phyloP scores from a whole-genome alignment of 1,139 yeast genomes.

The Blastobotrys illinoisensis region DNA sequence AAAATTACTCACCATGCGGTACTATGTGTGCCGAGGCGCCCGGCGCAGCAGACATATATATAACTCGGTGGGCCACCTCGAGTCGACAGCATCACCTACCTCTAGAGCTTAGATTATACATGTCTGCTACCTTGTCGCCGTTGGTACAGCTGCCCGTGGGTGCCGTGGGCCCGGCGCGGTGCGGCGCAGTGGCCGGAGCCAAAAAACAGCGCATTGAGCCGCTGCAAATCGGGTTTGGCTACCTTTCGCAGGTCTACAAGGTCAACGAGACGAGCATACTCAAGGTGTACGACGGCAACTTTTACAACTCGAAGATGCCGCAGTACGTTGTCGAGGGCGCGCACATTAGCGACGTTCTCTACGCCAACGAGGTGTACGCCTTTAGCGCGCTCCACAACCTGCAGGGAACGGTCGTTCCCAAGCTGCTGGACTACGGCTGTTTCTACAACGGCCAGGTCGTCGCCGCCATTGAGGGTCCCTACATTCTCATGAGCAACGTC shows the following conservation, averaged over 20 bases:
- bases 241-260: conserved; percentile 7
- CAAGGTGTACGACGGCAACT: conserved; percentile 9
- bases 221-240: conserved; percentile 5
- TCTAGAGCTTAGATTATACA: neutral
- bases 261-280: conserved; percentile 5
- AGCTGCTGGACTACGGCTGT: conserved; percentile 10
- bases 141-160: neutral
- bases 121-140: neutral
- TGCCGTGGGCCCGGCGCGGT: neutral
- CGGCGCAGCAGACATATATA: neutral
- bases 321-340: conserved; percentile 1
- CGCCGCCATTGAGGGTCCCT: conserved; percentile 10
- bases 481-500: conserved; percentile 7
- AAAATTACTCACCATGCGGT: neutral
- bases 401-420: conserved; percentile 6
- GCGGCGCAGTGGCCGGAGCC: neutral
- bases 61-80: neutral
- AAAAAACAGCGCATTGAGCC: neutral
- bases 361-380: conserved; percentile 10
- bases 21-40: neutral
- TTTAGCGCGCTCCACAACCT: conserved; percentile 4
- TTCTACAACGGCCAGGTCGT: conserved; percentile 6
- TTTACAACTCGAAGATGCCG: conserved; percentile 2
- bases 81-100: neutral
- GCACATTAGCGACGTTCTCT: conserved; percentile 10